phyloP scores from a whole-genome alignment of 306 rosid genomes.

The Cicer cuneatum region DNA sequence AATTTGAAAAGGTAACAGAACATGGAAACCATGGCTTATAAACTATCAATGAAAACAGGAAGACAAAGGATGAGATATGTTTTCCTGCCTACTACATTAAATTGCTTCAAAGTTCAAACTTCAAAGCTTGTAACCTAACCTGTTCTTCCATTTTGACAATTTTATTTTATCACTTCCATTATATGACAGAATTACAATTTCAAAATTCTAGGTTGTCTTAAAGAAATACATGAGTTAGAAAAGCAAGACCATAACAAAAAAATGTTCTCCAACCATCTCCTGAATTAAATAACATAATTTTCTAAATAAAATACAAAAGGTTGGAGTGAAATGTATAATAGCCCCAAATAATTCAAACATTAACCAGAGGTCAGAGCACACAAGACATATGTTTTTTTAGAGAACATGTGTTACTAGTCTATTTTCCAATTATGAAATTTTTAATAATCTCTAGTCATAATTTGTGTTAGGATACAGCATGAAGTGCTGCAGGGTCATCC shows the following conservation, averaged over 20 bases:
- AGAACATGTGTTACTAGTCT: conserved; percentile 9
- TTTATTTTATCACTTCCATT: conserved; percentile 6
- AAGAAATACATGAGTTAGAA: conserved; percentile 29
- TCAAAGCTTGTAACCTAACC: conserved; percentile 6
- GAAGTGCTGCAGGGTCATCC: conserved; percentile 60
- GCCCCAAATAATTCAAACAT: conserved; percentile 37
- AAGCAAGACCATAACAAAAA: conserved; percentile 25
- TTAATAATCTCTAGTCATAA: conserved; percentile 9
- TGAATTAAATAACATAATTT: neutral
- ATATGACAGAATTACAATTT: conserved; percentile 22
- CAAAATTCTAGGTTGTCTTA: conserved; percentile 15
- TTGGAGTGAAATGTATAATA: conserved; percentile 8
- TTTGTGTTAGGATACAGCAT: conserved; percentile 61
- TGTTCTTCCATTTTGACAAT: conserved; percentile 3
- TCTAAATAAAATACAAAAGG: conserved; percentile 11
- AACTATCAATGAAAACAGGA: conserved; percentile 27
- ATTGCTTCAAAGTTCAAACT: neutral
- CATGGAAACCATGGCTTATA: conserved; percentile 32
- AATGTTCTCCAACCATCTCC: neutral
- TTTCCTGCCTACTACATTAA: neutral
- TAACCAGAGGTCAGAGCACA: conserved; percentile 5
- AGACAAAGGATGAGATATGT: conserved; percentile 9
- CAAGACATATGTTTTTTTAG: conserved; percentile 12
- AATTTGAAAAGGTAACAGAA: conserved; percentile 35
- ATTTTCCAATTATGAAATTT: conserved; percentile 20